Base-by-base conservation (phyloP, 805 yeast genomes). In the Kluyveromyces nonfermentans region DNA sequence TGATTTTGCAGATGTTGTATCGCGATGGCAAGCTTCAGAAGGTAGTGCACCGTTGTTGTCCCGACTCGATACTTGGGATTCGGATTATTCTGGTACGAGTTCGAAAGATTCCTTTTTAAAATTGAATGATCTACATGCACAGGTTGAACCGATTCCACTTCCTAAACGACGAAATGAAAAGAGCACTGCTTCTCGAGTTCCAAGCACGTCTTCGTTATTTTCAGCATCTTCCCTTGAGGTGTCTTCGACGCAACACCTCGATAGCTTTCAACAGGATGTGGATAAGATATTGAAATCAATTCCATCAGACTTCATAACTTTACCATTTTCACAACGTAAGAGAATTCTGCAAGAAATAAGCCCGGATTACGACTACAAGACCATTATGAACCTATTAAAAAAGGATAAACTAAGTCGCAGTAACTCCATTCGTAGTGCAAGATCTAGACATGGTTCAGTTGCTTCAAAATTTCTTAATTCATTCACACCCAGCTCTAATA, bases 301-400 rank as follows among this genome's bases (percentile, higher is more conserved):
- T 18, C 85, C 85, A 0, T 59, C 68, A 1, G 71, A 77, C 52
- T 80, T 78, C 53, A 64, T 69, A 45, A 73, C 71, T 19, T 62
- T 77, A 47, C 83, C 84, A 0, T 78, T 78, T 54, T 75, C 83
- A 1, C 81, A 75, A 51, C 63, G 86, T 42, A 73, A 76, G 45
- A 75, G 68, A 49, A 46, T 66, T 2, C 44, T 68, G 46, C 37
- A 57, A 12, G 65, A 65, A 15, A 34, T 64, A n/a, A 56, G 64
- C 15, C 72, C 73, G 7, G 52, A 56, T 18, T 65, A 62, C 15
- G 64, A 65, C 46, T 60, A 64, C 40, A 63, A 61, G 49, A 46
- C 54, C 20, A 54, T 56, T 47, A 65, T 59, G 57, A 55, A 45
- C 14, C 55, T 53, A 41, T 54, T 56, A 7, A 62, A 59, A 41